Evolutionary conservation across 495 filamentous ascomycete genomes (phyloP).

Genomic region (Penicillium flavigenum): DNA sequence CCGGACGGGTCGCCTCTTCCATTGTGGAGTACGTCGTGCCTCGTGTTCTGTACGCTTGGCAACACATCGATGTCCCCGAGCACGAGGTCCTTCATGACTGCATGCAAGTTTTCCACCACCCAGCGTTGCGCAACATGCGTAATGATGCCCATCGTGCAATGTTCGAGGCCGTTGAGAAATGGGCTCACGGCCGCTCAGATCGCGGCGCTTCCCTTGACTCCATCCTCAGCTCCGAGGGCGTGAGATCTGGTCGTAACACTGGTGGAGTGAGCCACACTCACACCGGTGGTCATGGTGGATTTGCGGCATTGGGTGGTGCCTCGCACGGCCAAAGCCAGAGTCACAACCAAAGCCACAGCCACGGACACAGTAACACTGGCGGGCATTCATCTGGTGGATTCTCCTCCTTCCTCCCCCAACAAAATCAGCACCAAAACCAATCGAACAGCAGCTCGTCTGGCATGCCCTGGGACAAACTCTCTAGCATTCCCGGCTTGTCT

Average conservation of each 20-base stretch:
- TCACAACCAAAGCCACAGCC: constrained; percentile 15
- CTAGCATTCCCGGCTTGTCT: constrained; percentile 44
- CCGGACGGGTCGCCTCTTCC: constrained; percentile 74
- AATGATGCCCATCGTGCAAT: constrained; percentile 80
- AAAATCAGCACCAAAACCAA: constrained; percentile 15
- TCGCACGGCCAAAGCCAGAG: constrained; percentile 15
- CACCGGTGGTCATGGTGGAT: constrained; percentile 28
- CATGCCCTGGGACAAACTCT: constrained; percentile 41
- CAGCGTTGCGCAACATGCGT: constrained; percentile 66
- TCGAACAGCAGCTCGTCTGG: constrained; percentile 26
- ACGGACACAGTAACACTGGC: constrained; percentile 6
- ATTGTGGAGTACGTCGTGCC: constrained; percentile 84
- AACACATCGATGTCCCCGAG: constrained; percentile 75
- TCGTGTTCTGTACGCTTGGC: constrained; percentile 85
- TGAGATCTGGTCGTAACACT: constrained; percentile 77
- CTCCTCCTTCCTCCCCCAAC: constrained; percentile 23
- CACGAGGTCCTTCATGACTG: constrained; percentile 78
- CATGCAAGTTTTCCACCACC: constrained; percentile 82
- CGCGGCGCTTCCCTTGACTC: constrained; percentile 63
- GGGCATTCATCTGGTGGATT: constrained; percentile 16
- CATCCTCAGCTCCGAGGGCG: constrained; percentile 74
- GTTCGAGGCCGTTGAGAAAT: constrained; percentile 77
- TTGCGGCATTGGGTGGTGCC: constrained; percentile 25
- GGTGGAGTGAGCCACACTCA: constrained; percentile 40
- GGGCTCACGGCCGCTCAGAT: constrained; percentile 66